Evolutionary conservation across 495 filamentous ascomycete species (phyloP).

Genomic region (Aspergillus sparsus): DNA sequence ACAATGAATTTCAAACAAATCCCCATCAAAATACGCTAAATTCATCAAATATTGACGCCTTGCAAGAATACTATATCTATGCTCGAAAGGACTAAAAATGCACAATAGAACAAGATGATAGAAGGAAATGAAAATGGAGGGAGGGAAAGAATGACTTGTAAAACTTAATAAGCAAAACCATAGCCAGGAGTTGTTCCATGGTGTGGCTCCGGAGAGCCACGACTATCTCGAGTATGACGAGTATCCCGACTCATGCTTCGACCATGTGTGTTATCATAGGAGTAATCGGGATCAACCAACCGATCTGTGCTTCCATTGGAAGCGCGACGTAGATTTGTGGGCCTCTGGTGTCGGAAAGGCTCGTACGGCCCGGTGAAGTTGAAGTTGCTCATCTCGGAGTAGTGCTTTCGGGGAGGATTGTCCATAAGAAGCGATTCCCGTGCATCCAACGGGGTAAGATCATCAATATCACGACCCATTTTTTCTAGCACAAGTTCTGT

Average conservation of each 20-base stretch:
- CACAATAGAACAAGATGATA: constrained; percentile 7
- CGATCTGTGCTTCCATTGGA: constrained; percentile 43
- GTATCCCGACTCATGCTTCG: constrained; percentile 44
- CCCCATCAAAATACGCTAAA: constrained; percentile 27
- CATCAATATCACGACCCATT: constrained; percentile 76
- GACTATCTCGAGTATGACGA: constrained; percentile 29
- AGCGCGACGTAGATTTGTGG: constrained; percentile 28
- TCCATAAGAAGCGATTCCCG: constrained; percentile 85
- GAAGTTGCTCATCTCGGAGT: constrained; percentile 51
- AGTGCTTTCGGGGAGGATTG: constrained; percentile 41
- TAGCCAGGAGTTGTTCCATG: constrained; percentile 44
- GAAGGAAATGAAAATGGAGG: constrained; percentile 8
- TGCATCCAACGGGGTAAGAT: constrained; percentile 84
- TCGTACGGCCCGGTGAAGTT: constrained; percentile 48
- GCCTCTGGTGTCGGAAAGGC: constrained; percentile 44
- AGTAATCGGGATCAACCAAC: constrained; percentile 42
- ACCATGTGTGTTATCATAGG: constrained; percentile 34
- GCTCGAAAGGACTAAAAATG: constrained; percentile 20
- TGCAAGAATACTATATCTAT: constrained; percentile 16
- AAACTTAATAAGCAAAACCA: constrained; percentile 39
- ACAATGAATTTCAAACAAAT: constrained; percentile 10
- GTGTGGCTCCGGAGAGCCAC: constrained; percentile 36
- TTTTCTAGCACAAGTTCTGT: constrained; percentile 59
- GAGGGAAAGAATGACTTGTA: background rate
- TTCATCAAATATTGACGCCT: constrained; percentile 21